Base-by-base conservation (phyloP, 495 filamentous ascomycete genomes). In the Margaritispora aquatica region DNA sequence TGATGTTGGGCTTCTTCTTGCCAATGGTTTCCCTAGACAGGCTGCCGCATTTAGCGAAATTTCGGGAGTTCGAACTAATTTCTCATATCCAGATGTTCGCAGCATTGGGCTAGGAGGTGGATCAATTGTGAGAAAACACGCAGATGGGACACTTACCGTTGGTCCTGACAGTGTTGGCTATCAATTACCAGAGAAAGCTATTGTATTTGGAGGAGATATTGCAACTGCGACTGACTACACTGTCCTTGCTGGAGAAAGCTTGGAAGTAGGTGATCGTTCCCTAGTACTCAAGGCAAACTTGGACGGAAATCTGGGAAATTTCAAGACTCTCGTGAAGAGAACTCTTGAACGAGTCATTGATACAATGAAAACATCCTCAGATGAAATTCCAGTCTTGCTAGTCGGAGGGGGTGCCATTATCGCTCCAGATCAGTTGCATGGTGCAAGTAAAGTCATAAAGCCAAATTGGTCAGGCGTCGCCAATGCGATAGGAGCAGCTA, bases 81-180 rank as follows among this genome's bases (percentile, higher is more conserved):
- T 77, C 55, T 75, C 74, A 0, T 79, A 78, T 60, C 80, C 80
- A 9, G 74, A 82, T 52, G 73, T 84, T 2, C 64, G 71, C 24
- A 76, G 70, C 29, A 76, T 82, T 46, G 80, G 80, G 1, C 71
- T 84, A 0, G 80, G 80, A 17, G 80, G 80, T 34, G 79, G 80
- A 1, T 77, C 73, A 15, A 70, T 76, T 26, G 74, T 81, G 3
- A 34, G 65, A 19, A 66, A 57, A 21, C 63, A 67, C 26, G 53
- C 51, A 4, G 68, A 66, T 23, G 62, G 66, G n/a, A 63, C 63
- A 23, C 57, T 73, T 15, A 65, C 54, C 0, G 70, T 80, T 41
- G 77, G 77, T 0, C 76, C 77, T 3, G 75, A 75, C 15, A 71
- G 67, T 17, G 77, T 80, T n/a, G 77, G 76, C 0, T 71, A 77